Evolutionary conservation across 768 basidiomycete species (phyloP).

Genomic region (Tulasnella sp.): DNA sequence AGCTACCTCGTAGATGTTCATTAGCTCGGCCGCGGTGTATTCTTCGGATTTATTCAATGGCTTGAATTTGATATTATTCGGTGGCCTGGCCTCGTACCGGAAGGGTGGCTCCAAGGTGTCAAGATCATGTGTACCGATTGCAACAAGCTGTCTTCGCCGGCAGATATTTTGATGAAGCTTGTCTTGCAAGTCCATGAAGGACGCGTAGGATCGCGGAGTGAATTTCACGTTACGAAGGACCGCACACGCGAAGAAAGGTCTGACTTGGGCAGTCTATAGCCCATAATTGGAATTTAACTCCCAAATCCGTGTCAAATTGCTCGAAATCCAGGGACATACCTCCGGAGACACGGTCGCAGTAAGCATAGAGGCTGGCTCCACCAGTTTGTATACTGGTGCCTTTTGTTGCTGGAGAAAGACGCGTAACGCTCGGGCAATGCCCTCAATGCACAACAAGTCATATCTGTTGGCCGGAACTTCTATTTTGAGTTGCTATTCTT

Average conservation of each 20-base stretch:
- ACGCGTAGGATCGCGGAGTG: slow-evolving; percentile 82
- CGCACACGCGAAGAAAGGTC: slow-evolving; percentile 88
- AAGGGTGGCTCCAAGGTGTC: slow-evolving; percentile 86
- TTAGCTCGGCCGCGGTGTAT: slow-evolving; percentile 85
- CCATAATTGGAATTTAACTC: not conserved
- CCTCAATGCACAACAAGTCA: slow-evolving; percentile 95
- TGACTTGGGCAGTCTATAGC: slow-evolving; percentile 66
- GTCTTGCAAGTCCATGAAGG: slow-evolving; percentile 99
- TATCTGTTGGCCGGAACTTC: slow-evolving; percentile 99
- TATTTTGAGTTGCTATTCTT: slow-evolving; percentile 87
- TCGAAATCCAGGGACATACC: slow-evolving; percentile 42
- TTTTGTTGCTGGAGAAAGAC: slow-evolving; percentile 70
- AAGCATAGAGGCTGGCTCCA: slow-evolving; percentile 64
- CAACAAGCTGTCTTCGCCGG: slow-evolving; percentile 80
- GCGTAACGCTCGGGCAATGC: slow-evolving; percentile 79
- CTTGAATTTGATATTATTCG: slow-evolving; percentile 85
- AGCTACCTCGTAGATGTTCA: slow-evolving; percentile 87
- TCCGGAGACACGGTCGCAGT: slow-evolving; percentile 68
- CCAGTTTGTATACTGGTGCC: slow-evolving; percentile 68
- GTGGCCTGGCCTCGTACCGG: slow-evolving; percentile 75
- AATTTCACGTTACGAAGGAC: slow-evolving; percentile 87
- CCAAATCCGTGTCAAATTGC: not conserved
- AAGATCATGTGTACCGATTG: slow-evolving; percentile 96
- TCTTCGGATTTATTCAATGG: slow-evolving; percentile 75
- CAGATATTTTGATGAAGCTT: slow-evolving; percentile 97